A percentile compares a stretch with the other conserved stretches of the same genome.
These are phyloP conservation scores for Populus alba DNA, from an alignment of 345 rosid genomes.

Conservation along the genomic window DNA sequence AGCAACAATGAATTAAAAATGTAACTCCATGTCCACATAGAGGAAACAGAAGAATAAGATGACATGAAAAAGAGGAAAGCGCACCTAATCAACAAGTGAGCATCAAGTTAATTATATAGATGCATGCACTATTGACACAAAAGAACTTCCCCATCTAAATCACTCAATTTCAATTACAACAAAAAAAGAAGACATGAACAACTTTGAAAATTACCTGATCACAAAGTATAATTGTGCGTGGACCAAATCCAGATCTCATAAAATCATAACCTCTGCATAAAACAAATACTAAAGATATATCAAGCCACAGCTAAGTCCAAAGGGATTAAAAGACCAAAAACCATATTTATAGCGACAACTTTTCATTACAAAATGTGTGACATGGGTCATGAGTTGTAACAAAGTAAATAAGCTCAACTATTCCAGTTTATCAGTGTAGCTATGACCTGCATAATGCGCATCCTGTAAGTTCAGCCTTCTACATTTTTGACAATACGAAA, in stretches of 20 bases:
- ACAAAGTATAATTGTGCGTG: slow-evolving; percentile 84
- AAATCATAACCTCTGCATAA: slow-evolving; percentile 70
- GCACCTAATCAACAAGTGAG: background rate
- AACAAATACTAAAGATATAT: background rate
- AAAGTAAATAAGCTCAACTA: slow-evolving; percentile 2
- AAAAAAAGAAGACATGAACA: background rate
- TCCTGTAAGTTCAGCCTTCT: slow-evolving; percentile 62
- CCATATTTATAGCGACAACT: background rate
- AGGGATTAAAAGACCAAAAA: background rate
- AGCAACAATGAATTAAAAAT: background rate
- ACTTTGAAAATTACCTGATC: slow-evolving; percentile 62
- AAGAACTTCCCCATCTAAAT: background rate
- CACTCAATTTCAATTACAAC: background rate
- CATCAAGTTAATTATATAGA: background rate
- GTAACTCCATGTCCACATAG: background rate
- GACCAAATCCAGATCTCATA: slow-evolving; percentile 59
- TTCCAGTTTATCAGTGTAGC: slow-evolving; percentile 17
- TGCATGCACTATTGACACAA: background rate
- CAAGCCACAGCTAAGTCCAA: background rate
- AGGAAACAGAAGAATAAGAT: background rate
- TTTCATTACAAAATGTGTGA: background rate
- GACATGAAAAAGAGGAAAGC: background rate
- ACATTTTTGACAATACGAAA: slow-evolving; percentile 74
- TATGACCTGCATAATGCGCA: slow-evolving; percentile 84
- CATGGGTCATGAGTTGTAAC: background rate